phyloP scores from a whole-genome alignment of 2,329 filamentous ascomycete species.

The Lizonia empirigonia region DNA sequence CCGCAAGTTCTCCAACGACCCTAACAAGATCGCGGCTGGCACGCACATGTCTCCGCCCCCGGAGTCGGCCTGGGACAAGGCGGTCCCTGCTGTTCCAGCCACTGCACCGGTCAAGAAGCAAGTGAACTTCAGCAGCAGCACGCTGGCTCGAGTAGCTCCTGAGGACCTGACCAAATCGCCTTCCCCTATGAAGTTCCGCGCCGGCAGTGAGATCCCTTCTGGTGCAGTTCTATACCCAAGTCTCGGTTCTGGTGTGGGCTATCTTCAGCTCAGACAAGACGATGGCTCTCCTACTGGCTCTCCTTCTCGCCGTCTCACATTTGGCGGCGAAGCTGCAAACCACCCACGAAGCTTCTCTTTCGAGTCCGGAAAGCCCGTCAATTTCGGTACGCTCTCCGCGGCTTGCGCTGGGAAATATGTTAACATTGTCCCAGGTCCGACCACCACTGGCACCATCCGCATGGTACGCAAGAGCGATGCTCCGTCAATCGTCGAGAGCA shows the following conservation, averaged over 20 bases:
- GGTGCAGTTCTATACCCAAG: constrained; percentile 42
- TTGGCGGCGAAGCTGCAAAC: constrained; percentile 35
- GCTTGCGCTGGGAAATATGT: not conserved
- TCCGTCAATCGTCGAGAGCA: constrained; percentile 37
- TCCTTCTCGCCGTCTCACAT: constrained; percentile 44
- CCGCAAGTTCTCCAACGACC: constrained; percentile 65
- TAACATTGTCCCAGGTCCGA: constrained; percentile 31
- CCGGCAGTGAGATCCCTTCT: constrained; percentile 41
- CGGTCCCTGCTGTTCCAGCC: constrained; percentile 59
- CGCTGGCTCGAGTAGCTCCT: constrained; percentile 54
- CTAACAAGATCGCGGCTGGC: constrained; percentile 63
- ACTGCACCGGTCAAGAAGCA: constrained; percentile 78
- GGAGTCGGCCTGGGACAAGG: constrained; percentile 54
- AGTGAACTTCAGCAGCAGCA: constrained; percentile 79
- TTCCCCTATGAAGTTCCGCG: constrained; percentile 44
- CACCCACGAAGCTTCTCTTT: constrained; percentile 56
- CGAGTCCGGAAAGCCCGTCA: constrained; percentile 52
- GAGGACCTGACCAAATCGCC: constrained; percentile 44
- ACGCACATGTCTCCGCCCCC: constrained; percentile 59
- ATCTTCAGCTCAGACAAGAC: constrained; percentile 45
- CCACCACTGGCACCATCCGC: constrained; percentile 48
- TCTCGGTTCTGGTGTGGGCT: constrained; percentile 39
- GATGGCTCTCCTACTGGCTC: constrained; percentile 33
- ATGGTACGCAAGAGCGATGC: constrained; percentile 54
- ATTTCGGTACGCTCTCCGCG: constrained; percentile 41